Base-by-base conservation (phyloP, 2,329 filamentous ascomycete genomes). In the Periconia sp. region DNA sequence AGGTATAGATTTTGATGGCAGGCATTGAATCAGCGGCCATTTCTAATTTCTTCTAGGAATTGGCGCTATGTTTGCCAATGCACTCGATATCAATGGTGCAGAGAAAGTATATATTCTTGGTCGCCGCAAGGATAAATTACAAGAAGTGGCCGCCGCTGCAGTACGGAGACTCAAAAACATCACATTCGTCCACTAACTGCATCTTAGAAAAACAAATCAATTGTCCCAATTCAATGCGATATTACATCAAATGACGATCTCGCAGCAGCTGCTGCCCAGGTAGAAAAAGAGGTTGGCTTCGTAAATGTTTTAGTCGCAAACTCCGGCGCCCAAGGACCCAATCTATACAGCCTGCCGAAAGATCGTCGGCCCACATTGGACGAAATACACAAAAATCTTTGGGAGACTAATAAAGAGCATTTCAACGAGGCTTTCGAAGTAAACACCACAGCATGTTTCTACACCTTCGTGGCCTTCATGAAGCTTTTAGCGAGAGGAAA, bases 371-470 rank as follows among this genome's bases (percentile, higher is more conserved):
- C 46, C 4, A 39, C 43, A 6, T 21, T 56, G 2, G 29, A 36
- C 4, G 43, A 56, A 17, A 16, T 55, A 9, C 43, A 48, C 10
- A 44, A 43, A 17, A 42, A 37, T 16, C 46, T 53, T 7, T 72
- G 66, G 54, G 36, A 44, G 46, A 56, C 19, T 4, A 59, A 68
- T 1, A 67, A 61, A 61, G 56, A 61, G 16, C 64, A 71, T 5
- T 72, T 73, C 34, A 65, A 56, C 5, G 47, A 58, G 3, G 61
- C 70, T 1, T 54, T 69, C 34, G 52, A 71, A 13, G 62, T 72
- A 3, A 74, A 73, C 29, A 57, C 68, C 4, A 70, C 66, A 1
- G 71, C 68, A 2, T 52, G 64, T 2, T 73, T 71, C 40, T 74
- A 69, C 39, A 73, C 71, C 0, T 56, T 68, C 1, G 43, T 71